Base-by-base conservation (phyloP, 805 yeast species). In the Cyberlindnera saturnus region DNA sequence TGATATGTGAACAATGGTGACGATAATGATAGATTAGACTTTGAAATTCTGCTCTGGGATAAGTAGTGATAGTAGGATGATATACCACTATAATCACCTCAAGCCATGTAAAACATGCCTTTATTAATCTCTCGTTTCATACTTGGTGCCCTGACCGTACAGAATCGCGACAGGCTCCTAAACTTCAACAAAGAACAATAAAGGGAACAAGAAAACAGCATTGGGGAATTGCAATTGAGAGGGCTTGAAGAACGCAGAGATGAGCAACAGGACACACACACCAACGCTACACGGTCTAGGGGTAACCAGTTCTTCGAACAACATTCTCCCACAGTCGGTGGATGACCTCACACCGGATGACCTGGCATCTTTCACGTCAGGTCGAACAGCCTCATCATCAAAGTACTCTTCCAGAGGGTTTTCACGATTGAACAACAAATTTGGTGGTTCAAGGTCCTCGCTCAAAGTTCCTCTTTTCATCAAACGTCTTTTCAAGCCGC, bases 401-500 rank as follows among this genome's bases (percentile, higher is more conserved):
- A 43, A 38, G 31, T 42, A 15, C 19, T 18, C 30, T 18, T 34
- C 38, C 15, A 37, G 42, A 5, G 18, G 35, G 15, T 48, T 43
- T 42, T 51, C 50, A 2, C 34, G 42, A n/a, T 20, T 15, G 10
- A 33, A 33, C 26, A 33, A 14, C 38, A 18, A 34, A 23, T 10
- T 15, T 41, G 37, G 38, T 11, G 30, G 44, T 3, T 19, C 36
- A 26, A 28, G 26, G 3, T 29, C 40, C 1, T 41, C 50, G 16
- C 47, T 60, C 42, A 53, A 50, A 38, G 39, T 65, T 8, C 73
- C 73, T 14, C 48, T 62, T 5, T 63, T 62, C 38, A 53, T 69
- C 39, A 62, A 60, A 47, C 62, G 86, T 40, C 60, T 82, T 33
- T 67, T 83, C 49, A 79, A 80, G 51, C 90, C 96, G 1, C 85